Evolutionary conservation across 345 rosid genomes (phyloP).

Genomic region (Citrus reticulata): DNA sequence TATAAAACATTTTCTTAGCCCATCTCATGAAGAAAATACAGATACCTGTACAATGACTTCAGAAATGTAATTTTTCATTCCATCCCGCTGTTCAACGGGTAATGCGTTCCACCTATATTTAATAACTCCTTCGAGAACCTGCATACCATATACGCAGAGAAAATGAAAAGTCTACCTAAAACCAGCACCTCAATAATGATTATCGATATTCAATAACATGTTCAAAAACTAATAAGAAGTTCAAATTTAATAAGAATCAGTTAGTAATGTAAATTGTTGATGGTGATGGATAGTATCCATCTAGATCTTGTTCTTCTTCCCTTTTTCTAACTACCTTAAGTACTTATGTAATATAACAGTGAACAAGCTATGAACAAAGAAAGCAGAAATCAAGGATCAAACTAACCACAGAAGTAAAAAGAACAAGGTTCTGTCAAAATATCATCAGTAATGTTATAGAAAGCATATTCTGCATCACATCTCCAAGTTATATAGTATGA

Average conservation of each 20-base stretch:
- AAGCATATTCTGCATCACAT: background rate
- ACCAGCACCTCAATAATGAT: background rate
- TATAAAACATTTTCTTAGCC: background rate
- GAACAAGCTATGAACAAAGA: background rate
- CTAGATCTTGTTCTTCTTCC: background rate
- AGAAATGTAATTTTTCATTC: constrained; percentile 98
- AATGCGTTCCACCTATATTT: constrained; percentile 99
- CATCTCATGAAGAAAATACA: background rate
- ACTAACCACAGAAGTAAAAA: background rate
- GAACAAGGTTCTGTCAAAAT: background rate
- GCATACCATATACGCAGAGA: constrained; percentile 15
- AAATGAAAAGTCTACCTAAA: background rate
- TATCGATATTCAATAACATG: background rate
- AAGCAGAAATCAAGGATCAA: background rate
- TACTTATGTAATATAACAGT: background rate
- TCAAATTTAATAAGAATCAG: background rate
- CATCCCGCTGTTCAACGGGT: constrained; percentile 96
- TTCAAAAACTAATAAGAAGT: background rate
- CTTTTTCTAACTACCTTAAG: background rate
- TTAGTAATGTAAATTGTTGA: background rate
- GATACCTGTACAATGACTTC: constrained; percentile 97
- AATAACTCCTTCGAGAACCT: constrained; percentile 98
- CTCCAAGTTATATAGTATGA: background rate
- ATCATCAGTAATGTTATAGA: background rate
- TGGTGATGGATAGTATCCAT: background rate